phyloP scores from a whole-genome alignment of 257 asterid species.

The Solanum virginianum region DNA sequence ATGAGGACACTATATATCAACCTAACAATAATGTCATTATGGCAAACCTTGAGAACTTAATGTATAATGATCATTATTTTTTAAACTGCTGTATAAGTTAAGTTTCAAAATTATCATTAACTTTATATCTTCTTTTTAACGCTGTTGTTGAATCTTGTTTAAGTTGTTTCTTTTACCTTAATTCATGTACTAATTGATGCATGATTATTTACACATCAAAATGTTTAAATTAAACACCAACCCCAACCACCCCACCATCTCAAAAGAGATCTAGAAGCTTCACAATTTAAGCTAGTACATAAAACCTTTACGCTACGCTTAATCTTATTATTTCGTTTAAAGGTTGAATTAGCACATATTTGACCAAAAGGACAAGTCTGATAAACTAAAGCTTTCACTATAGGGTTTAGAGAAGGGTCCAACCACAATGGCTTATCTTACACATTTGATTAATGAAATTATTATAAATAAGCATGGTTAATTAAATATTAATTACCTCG shows the following conservation, averaged over 20 bases:
- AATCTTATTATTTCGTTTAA: too few relatives aligned
- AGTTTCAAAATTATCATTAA: not conserved
- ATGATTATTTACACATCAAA: not conserved
- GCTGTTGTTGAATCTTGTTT: not conserved
- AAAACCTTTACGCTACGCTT: too few relatives aligned
- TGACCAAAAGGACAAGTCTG: too few relatives aligned
- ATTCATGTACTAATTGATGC: not conserved
- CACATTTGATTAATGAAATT: not conserved
- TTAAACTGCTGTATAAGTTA: not conserved
- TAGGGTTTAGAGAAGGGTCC: too few relatives aligned
- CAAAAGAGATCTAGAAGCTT: not conserved
- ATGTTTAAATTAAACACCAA: not conserved
- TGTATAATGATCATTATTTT: not conserved
- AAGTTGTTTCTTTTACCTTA: not conserved
- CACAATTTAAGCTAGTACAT: not conserved
- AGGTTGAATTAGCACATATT: too few relatives aligned
- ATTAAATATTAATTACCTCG: conserved; percentile 32
- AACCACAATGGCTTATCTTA: rapidly evolving
- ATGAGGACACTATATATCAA: not conserved
- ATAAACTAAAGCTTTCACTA: too few relatives aligned
- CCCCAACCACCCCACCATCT: not conserved
- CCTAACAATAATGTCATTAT: not conserved
- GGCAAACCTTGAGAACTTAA: not conserved
- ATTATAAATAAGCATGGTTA: not conserved
- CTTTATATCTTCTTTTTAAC: not conserved